Evolutionary conservation across 352 stramenopile species (phyloP).

Genomic region (Globisporangium heterothallicum): DNA sequence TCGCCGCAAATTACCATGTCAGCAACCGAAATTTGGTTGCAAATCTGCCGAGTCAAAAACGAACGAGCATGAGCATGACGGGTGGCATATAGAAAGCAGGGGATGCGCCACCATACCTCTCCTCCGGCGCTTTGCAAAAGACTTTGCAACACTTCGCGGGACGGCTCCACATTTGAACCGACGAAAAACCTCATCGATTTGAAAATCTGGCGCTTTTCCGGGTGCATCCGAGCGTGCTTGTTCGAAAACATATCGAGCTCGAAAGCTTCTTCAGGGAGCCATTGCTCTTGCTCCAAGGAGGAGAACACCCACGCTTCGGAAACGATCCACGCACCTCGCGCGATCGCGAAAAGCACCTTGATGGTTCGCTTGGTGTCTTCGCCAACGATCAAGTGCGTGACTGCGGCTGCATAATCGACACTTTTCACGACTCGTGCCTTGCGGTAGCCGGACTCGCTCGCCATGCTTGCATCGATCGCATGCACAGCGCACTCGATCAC

Average conservation of each 20-base stretch:
- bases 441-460: conserved; percentile 35
- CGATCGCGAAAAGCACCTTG: conserved; percentile 82
- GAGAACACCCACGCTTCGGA: conserved; percentile 75
- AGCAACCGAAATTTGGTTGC: conserved; percentile 66
- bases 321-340: conserved; percentile 74
- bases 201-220: conserved; percentile 55
- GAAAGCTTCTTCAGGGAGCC: conserved; percentile 64
- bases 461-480: conserved; percentile 64
- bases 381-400: conserved; percentile 76
- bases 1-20: conserved; percentile 67
- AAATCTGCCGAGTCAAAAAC: conserved; percentile 32
- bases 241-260: conserved; percentile 52
- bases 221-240: conserved; percentile 34
- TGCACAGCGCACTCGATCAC: conserved; percentile 75
- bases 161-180: conserved; percentile 63
- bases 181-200: conserved; percentile 64
- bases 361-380: conserved; percentile 69
- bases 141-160: conserved; percentile 64
- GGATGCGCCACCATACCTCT: conserved; percentile 58
- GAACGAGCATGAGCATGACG: conserved; percentile 1
- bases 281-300: conserved; percentile 66
- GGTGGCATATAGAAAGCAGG: background rate
- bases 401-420: conserved; percentile 54
- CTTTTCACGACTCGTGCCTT: conserved; percentile 79
- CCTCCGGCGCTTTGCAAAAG: conserved; percentile 70